These are phyloP conservation scores for Exophiala sp. DNA, from an alignment of 2,329 filamentous ascomycete genomes.

Conservation along the genomic window DNA sequence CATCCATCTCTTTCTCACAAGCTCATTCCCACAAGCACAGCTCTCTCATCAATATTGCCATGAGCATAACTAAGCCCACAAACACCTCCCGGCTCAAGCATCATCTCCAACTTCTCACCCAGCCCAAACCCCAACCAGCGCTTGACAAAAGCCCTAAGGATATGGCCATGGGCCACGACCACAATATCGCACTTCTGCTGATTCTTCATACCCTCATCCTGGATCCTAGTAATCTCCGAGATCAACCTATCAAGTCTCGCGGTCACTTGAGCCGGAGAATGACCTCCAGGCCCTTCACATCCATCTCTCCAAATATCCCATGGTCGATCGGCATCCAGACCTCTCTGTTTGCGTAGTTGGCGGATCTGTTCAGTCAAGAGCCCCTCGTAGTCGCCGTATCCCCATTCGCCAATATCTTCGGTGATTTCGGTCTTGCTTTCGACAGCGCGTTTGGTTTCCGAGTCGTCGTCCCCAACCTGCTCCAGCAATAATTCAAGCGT, in stretches of 20 bases:
- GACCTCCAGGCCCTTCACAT: conserved; percentile 43
- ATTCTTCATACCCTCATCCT: conserved; percentile 29
- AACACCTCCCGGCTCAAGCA: conserved; percentile 43
- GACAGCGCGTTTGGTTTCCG: conserved; percentile 19
- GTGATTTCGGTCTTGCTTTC: conserved; percentile 32
- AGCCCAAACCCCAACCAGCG: conserved; percentile 43
- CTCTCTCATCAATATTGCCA: conserved; percentile 38
- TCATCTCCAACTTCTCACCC: conserved; percentile 39
- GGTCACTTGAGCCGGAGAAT: conserved; percentile 38
- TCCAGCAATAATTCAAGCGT: conserved; percentile 42
- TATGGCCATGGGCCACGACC: conserved; percentile 37
- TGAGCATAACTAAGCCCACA: conserved; percentile 39
- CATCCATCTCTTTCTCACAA: too few species aligned
- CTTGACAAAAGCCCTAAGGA: conserved; percentile 45
- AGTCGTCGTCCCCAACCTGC: not conserved
- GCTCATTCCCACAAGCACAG: conserved; percentile 39
- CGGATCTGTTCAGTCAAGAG: conserved; percentile 49
- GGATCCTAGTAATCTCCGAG: conserved; percentile 37
- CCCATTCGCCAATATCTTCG: conserved; percentile 54
- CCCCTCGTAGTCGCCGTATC: conserved; percentile 59
- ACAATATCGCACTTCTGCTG: conserved; percentile 16
- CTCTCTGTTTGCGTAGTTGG: conserved; percentile 41
- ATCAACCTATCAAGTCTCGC: conserved; percentile 42
- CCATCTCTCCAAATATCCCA: conserved; percentile 58
- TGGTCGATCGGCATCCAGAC: conserved; percentile 43